Evolutionary conservation across 2,329 filamentous ascomycete species (phyloP), one percentile per base, ranked within the genome.

Genomic region (Myriosclerotinia duriaeana): DNA sequence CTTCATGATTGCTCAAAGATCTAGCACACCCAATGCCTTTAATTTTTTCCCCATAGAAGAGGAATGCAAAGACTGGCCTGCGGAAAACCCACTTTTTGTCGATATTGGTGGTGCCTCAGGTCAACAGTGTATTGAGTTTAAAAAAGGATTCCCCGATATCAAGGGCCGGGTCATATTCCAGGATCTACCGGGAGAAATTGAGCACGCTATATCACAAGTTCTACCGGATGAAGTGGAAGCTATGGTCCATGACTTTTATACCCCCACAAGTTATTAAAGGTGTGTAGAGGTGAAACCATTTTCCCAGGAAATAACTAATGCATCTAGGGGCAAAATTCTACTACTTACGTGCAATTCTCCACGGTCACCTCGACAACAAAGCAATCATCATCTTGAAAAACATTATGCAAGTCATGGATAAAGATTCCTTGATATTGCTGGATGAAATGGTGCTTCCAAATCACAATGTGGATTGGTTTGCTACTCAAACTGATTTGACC

Each of bases 361-460:
- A 81, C 67, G 77, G 80, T 67, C 78, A 74, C 71, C 73, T 75
- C 1, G 78, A 80, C 46, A 70, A 77, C 8, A 71, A 76, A 36
- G 74, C 70, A 17, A 66, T 66, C 1, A 34, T 65, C 9, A 79
- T 82, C 11, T 74, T 81, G 40, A 70, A 70, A 6, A 73, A 77
- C 14, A 70, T 78, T 6, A 68, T 67, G 1, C 69, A 71, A 3
- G 79, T 78, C 1, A 76, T 81, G 73, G 71, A 69, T 1, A 62
- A 70, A 0, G 75, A 77, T 11, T 80, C 78, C 0, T 71, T 74
- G 20, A 74, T 82, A 20, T 66, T 82, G 30, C 77, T 82, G 52
- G 78, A 80, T 66, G 80, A 82, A 38, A 73, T 78, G 38, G 76
- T 81, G 2, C 55, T 82, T 7, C 78, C 79, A 1, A 73, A 79